Evolutionary conservation across 768 basidiomycete genomes (phyloP), one percentile per base, ranked within the genome.

Genomic region (Leccinum variicolor): DNA sequence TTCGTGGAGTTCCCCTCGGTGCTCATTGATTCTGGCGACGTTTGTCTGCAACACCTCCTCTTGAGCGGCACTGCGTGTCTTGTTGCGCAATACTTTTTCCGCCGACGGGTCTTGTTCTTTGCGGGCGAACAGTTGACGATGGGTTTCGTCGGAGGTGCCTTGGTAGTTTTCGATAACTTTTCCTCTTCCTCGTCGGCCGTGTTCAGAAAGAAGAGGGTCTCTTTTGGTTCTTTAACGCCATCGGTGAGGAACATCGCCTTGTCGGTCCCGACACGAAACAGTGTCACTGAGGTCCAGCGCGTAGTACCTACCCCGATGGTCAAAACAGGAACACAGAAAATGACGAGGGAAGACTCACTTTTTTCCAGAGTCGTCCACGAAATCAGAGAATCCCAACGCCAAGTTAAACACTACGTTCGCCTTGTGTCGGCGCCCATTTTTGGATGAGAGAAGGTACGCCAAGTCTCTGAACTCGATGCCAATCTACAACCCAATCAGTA

Each of bases 401-500:
- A 99, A 77, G 67, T 87, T 91, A 69, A 97, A 79, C 25, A 92
- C 81, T 94, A 95, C 96, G 66, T 87, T 86, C 54, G 85, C 76
- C 66, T 83, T 85, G 50, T 98, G 69, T 14, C 74, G 74, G 10
- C 88, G 85, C 7, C 74, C 75, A 65, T 92, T 96, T 76, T 96
- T 98, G 8, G 85, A 61, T 5, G 88, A 89, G 36, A 98, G 76
- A 13, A 94, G 74, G 69, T 94, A 96, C 0, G 85, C 78, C 9
- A 87, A 84, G 68, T 99, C 96, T 43, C 94, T 85, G 75, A 95
- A 97, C 71, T 99, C 96, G 69, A 98, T 84, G 6, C n/a, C n/a
- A 71, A 87, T 98, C 95, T 98, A 64, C 21, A 19, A 47, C 34
- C 34, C n/a, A 28, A 31, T 65, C 36, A 60, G 36, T 23, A 39